Base-by-base conservation (phyloP, 1,284 basidiomycete species). In the Trichosporon ovoides region DNA sequence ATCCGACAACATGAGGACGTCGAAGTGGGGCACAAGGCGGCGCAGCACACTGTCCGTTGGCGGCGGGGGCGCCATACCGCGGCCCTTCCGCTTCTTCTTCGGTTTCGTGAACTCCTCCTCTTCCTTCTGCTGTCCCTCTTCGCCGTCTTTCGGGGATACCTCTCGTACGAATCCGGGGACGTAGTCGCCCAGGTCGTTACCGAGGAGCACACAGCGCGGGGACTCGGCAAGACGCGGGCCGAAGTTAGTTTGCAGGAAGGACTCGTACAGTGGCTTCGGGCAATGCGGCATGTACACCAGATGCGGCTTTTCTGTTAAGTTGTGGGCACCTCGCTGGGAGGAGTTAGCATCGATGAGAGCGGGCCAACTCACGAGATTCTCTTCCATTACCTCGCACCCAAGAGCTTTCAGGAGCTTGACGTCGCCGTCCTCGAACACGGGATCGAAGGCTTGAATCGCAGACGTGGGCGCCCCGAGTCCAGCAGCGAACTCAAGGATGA, bases 281-380 rank as follows among this genome's bases (percentile, higher is more conserved):
- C 72, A 74, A 56, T 76, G 74, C 3, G 74, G 74, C 57, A 76
- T 62, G 58, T 71, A 76, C 10, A 75, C 56, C 0, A 76, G 65
- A 49, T 71, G 64, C 16, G 68, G 53, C 10, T 34, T 18, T 10
- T 61, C 63, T 6, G 53, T 36, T 2, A 71, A 52, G 1, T 38
- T 20, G 55, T 72, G 64, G 34, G 60, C 62, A 10, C 71, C 72
- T 7, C 60, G 59, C 69, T 72, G 58, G 3, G 18, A 36, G 0
- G 9, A 18, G 34, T 65, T 28, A 65, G n/a, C n/a, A n/a, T n/a
- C n/a, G n/a, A n/a, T n/a, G n/a, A n/a, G n/a, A n/a, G n/a, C n/a
- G n/a, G n/a, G n/a, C n/a, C n/a, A 5, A 58, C 63, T 52, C 24
- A 69, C 72, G 43, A 69, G 52, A 57, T 76, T 74, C 9, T 73